A percentile compares a stretch with the other conserved stretches of the same genome.
phyloP scores from a whole-genome alignment of 2,329 filamentous ascomycete genomes.

The Sclerotinia trifoliorum region DNA sequence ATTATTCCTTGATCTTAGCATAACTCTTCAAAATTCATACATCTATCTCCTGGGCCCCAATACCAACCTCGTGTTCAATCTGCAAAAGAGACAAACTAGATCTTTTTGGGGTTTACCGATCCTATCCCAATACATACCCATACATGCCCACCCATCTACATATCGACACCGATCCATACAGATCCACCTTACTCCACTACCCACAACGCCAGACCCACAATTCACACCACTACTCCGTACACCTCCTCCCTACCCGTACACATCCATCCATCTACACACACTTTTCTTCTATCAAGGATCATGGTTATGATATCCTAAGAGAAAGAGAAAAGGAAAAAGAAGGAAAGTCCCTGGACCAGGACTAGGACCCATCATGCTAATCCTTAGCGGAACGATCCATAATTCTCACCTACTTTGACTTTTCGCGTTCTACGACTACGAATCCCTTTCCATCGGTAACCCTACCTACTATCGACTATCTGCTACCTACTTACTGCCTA shows the following conservation, averaged over 20 bases:
- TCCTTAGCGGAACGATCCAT: constrained; percentile 11
- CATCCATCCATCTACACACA: background rate
- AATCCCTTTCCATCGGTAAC: background rate
- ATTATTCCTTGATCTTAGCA: background rate
- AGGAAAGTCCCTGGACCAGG: background rate
- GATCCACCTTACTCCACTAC: background rate
- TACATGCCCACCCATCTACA: background rate
- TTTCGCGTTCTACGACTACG: background rate
- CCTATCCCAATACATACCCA: background rate
- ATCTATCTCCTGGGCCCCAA: background rate
- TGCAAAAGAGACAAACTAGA: background rate
- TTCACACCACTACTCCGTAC: background rate
- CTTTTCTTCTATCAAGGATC: background rate
- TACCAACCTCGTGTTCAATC: constrained; percentile 1
- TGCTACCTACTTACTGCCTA: too few species aligned
- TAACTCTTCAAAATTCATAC: background rate
- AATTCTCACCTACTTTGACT: background rate
- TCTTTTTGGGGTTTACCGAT: constrained; percentile 1
- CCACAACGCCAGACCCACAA: background rate
- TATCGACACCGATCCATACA: too few species aligned
- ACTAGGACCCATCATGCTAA: background rate
- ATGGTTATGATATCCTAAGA: background rate
- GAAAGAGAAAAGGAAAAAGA: background rate
- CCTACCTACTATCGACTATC: too few species aligned
- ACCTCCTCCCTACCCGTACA: background rate